Evolutionary conservation across 2,329 filamentous ascomycete genomes (phyloP).

Genomic region (Plectosphaerella plurivora): DNA sequence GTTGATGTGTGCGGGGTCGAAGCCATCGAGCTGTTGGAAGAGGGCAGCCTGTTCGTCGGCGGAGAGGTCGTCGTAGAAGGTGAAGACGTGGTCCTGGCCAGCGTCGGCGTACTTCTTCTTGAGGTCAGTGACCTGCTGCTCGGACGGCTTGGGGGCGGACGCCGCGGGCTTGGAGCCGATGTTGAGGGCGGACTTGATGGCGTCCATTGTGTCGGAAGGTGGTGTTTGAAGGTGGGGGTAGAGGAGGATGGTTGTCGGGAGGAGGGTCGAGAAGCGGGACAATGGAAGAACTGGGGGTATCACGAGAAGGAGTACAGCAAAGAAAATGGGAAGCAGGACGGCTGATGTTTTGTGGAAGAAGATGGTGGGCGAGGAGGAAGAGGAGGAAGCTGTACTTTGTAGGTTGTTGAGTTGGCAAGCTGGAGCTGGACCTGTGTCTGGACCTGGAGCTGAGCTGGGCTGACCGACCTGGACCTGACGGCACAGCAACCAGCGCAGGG

Average conservation of each 20-base stretch:
- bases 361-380: no score
- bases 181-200: conserved; percentile 37
- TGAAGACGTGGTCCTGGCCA: conserved; percentile 76
- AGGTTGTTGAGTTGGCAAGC: no score
- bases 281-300: conserved; percentile 8
- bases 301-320: conserved; percentile 14
- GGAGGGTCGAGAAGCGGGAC: conserved; percentile 3
- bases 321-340: neutral
- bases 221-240: neutral
- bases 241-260: conserved; percentile 1
- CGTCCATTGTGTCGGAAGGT: conserved; percentile 29
- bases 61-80: conserved; percentile 76
- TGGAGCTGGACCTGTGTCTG: no score
- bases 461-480: no score
- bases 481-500: no score
- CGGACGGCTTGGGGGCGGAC: conserved; percentile 48
- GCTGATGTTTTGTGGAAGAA: no score
- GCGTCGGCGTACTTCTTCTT: conserved; percentile 70
- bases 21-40: conserved; percentile 74
- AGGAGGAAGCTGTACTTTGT: no score
- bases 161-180: conserved; percentile 25
- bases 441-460: no score
- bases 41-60: conserved; percentile 70
- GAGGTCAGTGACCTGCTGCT: conserved; percentile 63
- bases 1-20: conserved; percentile 86